Evolutionary conservation across 2,329 filamentous ascomycete species (phyloP), one percentile per base, ranked within the genome.

Genomic region (Dactylella cylindrospora): DNA sequence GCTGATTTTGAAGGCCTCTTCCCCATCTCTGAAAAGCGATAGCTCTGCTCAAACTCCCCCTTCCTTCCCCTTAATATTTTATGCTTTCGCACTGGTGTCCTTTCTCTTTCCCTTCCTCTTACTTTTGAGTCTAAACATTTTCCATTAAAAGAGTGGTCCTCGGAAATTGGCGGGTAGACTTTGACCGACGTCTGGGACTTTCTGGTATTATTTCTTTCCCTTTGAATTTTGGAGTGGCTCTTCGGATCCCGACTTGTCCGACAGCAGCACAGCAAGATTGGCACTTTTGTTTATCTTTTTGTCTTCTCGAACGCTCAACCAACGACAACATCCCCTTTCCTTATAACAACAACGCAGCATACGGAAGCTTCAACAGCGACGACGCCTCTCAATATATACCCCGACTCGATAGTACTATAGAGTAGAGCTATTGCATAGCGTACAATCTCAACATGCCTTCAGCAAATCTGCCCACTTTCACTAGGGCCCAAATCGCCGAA

Each of bases 391-490:
- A 23, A 26, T 23, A 40, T 17, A 28, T n/a, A 53, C 50, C n/a
- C 5, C 31, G 8, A n/a, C n/a, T 19, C 17, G 13, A 19, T 8
- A 9, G 13, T 8, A 5, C 9, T 6, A 19, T 13, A 9, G 2
- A 15, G 12, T 12, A 35, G n/a, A 13, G 20, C 26, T 19, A 40
- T 40, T 40, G 36, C 20, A 19, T 13, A n/a, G 6, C 36, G 13
- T 13, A 10, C 10, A 23, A 17, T 19, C n/a, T 41, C 35, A 23
- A 51, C 44, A 95, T 95, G 88, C 87, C 90, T 68, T 83, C 83
- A 70, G 82, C 82, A 72, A 90, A 83, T 41, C 82, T 97, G 43
- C 91, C 91, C 54, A 91, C 85, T 22, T 85, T 97, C 71, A 85
- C 88, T 43, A 79, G 79, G 68, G 81, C 85, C 67, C 88, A 98